Evolutionary conservation across 106 monocot species (phyloP), one percentile per base, ranked within the genome.

Genomic region (Phalaenopsis equestris): DNA sequence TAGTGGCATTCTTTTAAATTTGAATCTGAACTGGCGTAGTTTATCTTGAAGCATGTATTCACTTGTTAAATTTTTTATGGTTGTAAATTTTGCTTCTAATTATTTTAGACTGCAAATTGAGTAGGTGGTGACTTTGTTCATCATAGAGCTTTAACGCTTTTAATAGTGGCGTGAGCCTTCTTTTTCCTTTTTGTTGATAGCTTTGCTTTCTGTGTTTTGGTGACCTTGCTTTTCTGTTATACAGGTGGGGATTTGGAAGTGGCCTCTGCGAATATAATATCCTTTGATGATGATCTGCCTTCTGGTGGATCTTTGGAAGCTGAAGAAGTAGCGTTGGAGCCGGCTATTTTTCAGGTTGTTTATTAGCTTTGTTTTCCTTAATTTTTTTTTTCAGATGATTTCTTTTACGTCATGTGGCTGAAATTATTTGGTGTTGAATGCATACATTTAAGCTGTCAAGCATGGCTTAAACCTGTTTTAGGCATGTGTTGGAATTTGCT

Each of bases 271-370:
- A 81, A 84, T n/a, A 79, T 55, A 48, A 64, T 72, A 18, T 76
- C 55, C 47, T 38, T 46, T 52, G 75, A 79, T 81, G 87, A 81
- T 77, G 80, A 70, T 77, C 23, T 87, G 55, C 56, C 76, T 67
- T 75, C 78, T 73, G 38, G 45, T 79, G 84, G 64, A 81, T 80
- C 87, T 18, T 77, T 80, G 48, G 85, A 88, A 15, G 64, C 56
- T 68, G 90, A 83, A 76, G 61, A 83, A 39, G 68, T 84, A 57
- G 61, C 64, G 21, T 87, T 78, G 76, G 85, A 85, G 64, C 73
- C 42, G 74, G 91, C 87, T 45, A 84, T 79, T 73, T 79, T 83
- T 83, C 81, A 88, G 94, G 94, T 91, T 80, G 80, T 80, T 70
- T 19, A 6, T 36, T 19, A 45, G n/a, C 72, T 74, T 74, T 45